Percentiles rank a stretch among this genome's conserved stretches.
Conservation (phyloP, 805 yeast species). For the Metschnikowia cubensis region DNA sequence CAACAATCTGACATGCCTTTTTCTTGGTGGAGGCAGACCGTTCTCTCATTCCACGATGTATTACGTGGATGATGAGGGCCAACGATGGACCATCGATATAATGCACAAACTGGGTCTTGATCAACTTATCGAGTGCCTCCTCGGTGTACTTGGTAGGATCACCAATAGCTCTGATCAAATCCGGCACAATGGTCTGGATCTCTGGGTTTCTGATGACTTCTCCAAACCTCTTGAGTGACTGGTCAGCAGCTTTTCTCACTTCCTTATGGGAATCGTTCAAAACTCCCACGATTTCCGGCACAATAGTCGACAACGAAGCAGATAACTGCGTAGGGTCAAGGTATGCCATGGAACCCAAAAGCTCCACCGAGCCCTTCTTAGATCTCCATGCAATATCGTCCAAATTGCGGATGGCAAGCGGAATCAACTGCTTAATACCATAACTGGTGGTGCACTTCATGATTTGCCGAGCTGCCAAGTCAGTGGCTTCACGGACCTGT, state of each 20-base stretch:
- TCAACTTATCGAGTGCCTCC: constrained; percentile 76
- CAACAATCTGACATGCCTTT: constrained; percentile 96
- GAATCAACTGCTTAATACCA: constrained; percentile 89
- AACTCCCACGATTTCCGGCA: constrained; percentile 95
- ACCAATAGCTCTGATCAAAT: constrained; percentile 85
- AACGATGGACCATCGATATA: constrained; percentile 97
- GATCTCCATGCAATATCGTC: constrained; percentile 94
- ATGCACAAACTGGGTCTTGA: constrained; percentile 91
- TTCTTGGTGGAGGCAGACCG: constrained; percentile 90
- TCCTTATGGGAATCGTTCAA: constrained; percentile 94
- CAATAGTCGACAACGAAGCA: constrained; percentile 79
- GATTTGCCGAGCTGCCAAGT: constrained; percentile 77
- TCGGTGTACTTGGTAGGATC: constrained; percentile 92
- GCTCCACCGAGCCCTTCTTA: constrained; percentile 93
- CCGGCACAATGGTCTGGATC: constrained; percentile 87
- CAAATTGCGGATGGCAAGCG: constrained; percentile 79
- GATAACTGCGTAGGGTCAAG: constrained; percentile 92
- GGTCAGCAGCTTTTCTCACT: constrained; percentile 92
- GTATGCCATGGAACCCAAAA: constrained; percentile 97
- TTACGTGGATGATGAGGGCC: constrained; percentile 90
- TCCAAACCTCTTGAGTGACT: constrained; percentile 84
- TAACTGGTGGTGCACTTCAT: constrained; percentile 90
- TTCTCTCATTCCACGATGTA: constrained; percentile 92
- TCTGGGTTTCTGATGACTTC: constrained; percentile 97
- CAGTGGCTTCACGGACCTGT: constrained; percentile 88